Percentiles rank a stretch among this genome's conserved stretches.
Evolutionary conservation across 2,329 filamentous ascomycete genomes (phyloP).

Genomic region (Colletotrichum sp.): DNA sequence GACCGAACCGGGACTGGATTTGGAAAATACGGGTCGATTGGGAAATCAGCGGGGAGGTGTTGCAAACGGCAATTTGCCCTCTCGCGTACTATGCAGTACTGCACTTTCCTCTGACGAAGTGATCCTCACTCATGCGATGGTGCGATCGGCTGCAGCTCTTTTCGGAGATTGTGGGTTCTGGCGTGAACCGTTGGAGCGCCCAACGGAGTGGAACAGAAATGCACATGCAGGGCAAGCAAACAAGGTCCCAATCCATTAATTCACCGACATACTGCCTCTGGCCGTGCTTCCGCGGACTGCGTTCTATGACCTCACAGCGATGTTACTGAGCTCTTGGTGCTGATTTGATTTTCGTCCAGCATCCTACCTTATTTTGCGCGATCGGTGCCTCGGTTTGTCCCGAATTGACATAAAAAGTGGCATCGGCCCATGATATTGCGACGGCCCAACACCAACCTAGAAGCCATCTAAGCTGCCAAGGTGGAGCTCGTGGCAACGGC

Average conservation of each 20-base stretch:
- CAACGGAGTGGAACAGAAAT: neutral
- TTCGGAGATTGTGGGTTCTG: neutral
- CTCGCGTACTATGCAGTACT: neutral
- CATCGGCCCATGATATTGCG: constrained; percentile 12
- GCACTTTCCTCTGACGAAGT: neutral
- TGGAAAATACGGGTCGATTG: neutral
- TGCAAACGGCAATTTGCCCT: neutral
- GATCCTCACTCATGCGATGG: neutral
- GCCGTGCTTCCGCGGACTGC: neutral
- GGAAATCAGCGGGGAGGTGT: neutral
- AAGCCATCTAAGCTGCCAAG: neutral
- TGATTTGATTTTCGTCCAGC: neutral
- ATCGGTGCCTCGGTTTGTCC: neutral
- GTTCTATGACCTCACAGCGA: neutral
- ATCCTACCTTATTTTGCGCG: neutral
- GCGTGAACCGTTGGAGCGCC: neutral
- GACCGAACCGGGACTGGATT: neutral
- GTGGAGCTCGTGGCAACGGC: neutral
- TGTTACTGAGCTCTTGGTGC: neutral
- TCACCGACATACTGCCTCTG: neutral
- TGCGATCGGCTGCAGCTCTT: neutral
- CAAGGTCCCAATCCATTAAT: neutral
- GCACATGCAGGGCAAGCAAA: neutral
- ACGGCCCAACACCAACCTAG: neutral
- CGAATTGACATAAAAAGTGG: constrained; percentile 9